Conservation (phyloP, 2,329 filamentous ascomycete species). For the Colletotrichum kahawae region DNA sequence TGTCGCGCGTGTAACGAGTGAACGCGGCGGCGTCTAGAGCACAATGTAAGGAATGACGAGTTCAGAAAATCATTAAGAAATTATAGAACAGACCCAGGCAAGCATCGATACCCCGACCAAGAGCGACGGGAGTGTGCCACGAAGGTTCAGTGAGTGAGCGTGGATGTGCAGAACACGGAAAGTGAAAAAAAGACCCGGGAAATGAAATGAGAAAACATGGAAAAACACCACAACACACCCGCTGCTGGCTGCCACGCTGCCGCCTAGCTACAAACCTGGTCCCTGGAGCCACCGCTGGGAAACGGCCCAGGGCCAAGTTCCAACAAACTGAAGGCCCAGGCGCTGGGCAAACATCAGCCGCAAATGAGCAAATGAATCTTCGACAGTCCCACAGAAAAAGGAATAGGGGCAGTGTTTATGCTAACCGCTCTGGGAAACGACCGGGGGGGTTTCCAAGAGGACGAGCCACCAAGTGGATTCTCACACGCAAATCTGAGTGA, state of each 20-base stretch:
- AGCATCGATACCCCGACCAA: background rate
- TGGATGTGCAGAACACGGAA: background rate
- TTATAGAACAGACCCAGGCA: background rate
- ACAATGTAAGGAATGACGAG: background rate
- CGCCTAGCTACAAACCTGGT: background rate
- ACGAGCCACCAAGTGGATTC: background rate
- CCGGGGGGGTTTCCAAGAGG: background rate
- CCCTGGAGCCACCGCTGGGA: background rate
- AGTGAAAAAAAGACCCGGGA: background rate
- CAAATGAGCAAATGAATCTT: slow-evolving; percentile 2
- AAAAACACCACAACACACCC: background rate
- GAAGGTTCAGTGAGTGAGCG: background rate
- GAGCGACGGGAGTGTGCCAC: background rate
- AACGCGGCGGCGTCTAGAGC: background rate
- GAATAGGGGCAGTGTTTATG: background rate
- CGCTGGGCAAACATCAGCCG: background rate
- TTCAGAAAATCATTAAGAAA: background rate
- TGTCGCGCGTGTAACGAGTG: background rate
- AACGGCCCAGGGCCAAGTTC: background rate
- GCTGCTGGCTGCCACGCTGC: background rate
- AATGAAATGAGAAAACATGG: background rate
- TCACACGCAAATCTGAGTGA: background rate
- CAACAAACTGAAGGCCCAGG: background rate
- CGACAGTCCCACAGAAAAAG: background rate
- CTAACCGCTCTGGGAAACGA: background rate